phyloP scores from a whole-genome alignment of 495 filamentous ascomycete species.

The Penicillium samsonianum region DNA sequence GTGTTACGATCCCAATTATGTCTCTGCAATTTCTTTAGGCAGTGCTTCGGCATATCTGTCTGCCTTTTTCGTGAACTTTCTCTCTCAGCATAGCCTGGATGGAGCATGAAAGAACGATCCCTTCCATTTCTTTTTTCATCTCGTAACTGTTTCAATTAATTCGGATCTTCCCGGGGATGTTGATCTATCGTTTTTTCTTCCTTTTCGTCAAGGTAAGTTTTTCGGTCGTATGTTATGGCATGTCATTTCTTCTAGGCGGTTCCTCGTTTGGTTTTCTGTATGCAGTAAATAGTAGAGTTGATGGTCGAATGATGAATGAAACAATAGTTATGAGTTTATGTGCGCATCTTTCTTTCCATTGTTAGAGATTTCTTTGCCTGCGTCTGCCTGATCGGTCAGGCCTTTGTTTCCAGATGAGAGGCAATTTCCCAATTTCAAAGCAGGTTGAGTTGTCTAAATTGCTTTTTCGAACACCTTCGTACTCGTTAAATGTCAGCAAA shows the following conservation, averaged over 20 bases:
- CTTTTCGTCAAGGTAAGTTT: background rate
- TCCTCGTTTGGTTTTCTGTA: background rate
- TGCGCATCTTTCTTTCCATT: background rate
- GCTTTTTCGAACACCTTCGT: background rate
- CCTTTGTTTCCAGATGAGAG: background rate
- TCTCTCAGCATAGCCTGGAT: constrained; percentile 47
- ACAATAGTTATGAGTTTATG: background rate
- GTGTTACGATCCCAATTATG: constrained; percentile 14
- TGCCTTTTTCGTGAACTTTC: constrained; percentile 18
- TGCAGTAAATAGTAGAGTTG: background rate
- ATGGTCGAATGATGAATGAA: background rate
- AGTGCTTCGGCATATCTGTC: constrained; percentile 13
- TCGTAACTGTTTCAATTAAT: constrained; percentile 11
- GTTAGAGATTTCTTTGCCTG: background rate
- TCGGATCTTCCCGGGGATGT: background rate
- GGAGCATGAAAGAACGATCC: constrained; percentile 48
- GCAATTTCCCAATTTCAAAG: background rate
- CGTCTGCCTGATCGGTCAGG: constrained; percentile 6
- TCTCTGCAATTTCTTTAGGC: constrained; percentile 18
- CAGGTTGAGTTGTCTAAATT: background rate
- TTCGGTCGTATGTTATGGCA: constrained; percentile 1
- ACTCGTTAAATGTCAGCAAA: background rate
- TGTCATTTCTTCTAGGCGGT: background rate
- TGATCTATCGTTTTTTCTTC: background rate
- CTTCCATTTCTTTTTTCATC: constrained; percentile 16